phyloP scores from a whole-genome alignment of 129 eudicot species.

The Lactuca saligna region DNA sequence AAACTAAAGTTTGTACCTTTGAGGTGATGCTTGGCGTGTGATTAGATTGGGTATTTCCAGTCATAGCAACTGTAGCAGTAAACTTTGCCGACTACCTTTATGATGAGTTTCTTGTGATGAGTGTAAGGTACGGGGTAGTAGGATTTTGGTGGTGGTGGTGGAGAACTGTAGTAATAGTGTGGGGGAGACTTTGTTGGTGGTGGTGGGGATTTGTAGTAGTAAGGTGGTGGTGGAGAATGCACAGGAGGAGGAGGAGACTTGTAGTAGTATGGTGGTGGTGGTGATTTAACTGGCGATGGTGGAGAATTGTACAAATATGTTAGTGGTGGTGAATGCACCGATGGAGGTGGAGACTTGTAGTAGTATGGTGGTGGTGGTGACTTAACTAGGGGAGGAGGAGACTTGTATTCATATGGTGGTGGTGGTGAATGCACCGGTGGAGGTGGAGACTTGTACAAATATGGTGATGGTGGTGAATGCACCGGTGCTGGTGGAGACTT shows the following conservation, averaged over 20 bases:
- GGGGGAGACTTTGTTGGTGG: no score
- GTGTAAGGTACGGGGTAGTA: constrained; percentile 40
- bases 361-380: constrained; percentile 42
- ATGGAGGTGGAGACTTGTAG: constrained; percentile 41
- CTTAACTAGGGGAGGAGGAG: constrained; percentile 23
- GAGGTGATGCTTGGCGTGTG: constrained; percentile 62
- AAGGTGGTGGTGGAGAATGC: constrained; percentile 59
- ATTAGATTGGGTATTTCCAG: constrained; percentile 49
- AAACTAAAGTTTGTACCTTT: constrained; percentile 40
- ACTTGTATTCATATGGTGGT: constrained; percentile 26
- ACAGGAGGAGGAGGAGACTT: no score
- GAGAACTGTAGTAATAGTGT: no score
- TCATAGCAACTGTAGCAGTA: constrained; percentile 63
- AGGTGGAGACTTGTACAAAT: constrained; percentile 32
- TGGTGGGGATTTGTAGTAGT: no score
- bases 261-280: constrained; percentile 47
- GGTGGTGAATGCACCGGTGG: constrained; percentile 31
- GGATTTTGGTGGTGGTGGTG: constrained; percentile 53
- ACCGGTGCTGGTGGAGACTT: constrained; percentile 33
- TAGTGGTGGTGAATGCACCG: constrained; percentile 36
- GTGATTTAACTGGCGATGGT: constrained; percentile 38
- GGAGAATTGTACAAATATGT: constrained; percentile 42
- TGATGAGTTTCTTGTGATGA: constrained; percentile 31
- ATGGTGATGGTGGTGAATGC: constrained; percentile 35
- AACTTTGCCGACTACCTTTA: constrained; percentile 60